Base-by-base conservation (phyloP, 305 asterid genomes). In the Caryopteris hybrid region DNA sequence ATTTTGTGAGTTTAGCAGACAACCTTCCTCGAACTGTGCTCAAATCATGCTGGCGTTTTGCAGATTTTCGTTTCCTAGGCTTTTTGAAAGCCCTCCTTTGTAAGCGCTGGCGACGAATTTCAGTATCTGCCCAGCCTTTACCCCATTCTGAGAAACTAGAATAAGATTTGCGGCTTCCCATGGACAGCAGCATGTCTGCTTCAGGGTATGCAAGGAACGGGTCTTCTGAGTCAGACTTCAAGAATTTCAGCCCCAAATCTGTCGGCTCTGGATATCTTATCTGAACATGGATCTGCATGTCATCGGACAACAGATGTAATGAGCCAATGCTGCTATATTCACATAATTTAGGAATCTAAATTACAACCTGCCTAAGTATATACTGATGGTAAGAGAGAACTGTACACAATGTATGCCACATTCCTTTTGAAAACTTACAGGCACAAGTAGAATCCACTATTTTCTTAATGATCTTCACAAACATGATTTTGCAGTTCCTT, bases 61-160 rank as follows among this genome's bases (percentile, higher is more conserved):
- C 61, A 5, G 66, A 25, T 68, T 69, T 84, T 73, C 71, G 78
- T 61, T 74, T 76, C 74, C 76, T 80, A 8, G 85, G 79, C 53
- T 71, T 81, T 78, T 62, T 81, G 48, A 62, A 20, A 3, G 78
- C n/a, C 73, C 41, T 54, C 65, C 74, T 70, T 56, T 69, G 75
- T 47, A 89, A 79, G 21, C 94, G 89, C 73, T 86, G 91, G 53
- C 80, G 84, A 53, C 96, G 88, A 34, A 85, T 83, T 69, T 89
- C 91, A 31, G 96, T 94, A 71, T 89, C 91, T 17, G 94, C 94
- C 94, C 96, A 89, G 7, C 96, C 94, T 77, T 82, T 80, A 36
- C 90, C 91, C 96, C 96, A 86, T 61, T 86, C 94, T 29, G 94
- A 75, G 66, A 86, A 89, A 77, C 87, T 77, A n/a, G 90, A 85